Percentiles rank a stretch among this genome's conserved stretches.
phyloP scores from a whole-genome alignment of 2,329 filamentous ascomycete species.

The Fusarium sp. region DNA sequence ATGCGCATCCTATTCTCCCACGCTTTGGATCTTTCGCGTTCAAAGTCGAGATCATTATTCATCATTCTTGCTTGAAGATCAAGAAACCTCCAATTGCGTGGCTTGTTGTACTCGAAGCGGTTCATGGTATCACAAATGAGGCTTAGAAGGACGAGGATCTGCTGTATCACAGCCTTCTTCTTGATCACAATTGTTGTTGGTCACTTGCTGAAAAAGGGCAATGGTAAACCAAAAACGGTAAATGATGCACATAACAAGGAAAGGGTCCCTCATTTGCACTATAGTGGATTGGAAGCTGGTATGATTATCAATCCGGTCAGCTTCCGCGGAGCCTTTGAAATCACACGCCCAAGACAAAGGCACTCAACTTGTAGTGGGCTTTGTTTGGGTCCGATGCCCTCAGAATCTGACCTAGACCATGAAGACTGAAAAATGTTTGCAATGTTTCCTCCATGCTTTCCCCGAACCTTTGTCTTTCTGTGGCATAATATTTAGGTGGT shows the following conservation, averaged over 20 bases:
- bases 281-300: not conserved
- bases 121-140: not conserved
- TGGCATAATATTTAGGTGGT: not conserved
- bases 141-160: not conserved
- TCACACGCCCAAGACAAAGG: not conserved
- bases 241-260: not conserved
- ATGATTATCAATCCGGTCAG: conserved; percentile 10
- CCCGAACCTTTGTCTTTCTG: not conserved
- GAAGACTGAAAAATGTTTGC: not conserved
- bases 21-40: not conserved
- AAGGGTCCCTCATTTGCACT: not conserved
- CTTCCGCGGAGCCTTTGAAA: conserved; percentile 8
- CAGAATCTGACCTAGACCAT: not conserved
- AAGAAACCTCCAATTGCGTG: not conserved
- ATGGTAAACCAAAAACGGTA: not conserved
- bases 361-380: not conserved
- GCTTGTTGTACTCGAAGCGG: not conserved
- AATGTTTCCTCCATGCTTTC: not conserved
- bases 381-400: not conserved
- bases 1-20: not conserved
- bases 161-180: not conserved
- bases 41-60: not conserved
- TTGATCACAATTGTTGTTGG: not conserved
- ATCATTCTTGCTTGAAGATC: not conserved
- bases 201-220: not conserved